These are phyloP conservation scores for Chaetomium fimeti DNA, from an alignment of 495 filamentous ascomycete genomes.

Conservation along the genomic window DNA sequence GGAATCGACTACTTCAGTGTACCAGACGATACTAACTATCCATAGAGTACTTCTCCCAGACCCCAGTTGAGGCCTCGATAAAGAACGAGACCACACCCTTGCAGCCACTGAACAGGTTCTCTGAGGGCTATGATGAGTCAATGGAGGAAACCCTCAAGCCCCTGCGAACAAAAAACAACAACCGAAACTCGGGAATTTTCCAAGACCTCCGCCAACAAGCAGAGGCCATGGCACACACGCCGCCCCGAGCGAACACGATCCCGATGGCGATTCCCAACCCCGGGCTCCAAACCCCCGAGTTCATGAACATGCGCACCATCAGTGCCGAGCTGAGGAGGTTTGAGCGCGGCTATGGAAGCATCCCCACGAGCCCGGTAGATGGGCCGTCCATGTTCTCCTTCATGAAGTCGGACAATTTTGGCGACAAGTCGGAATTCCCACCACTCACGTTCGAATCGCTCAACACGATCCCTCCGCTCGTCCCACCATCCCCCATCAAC, in stretches of 20 bases:
- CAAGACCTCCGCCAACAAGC: constrained; percentile 48
- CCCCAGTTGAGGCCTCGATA: constrained; percentile 48
- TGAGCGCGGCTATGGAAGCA: constrained; percentile 46
- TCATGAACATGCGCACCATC: constrained; percentile 54
- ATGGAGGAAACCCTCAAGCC: constrained; percentile 60
- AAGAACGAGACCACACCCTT: constrained; percentile 36
- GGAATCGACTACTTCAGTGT: no score
- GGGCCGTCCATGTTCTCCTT: constrained; percentile 34
- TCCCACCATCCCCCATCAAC: constrained; percentile 9
- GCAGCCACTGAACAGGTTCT: constrained; percentile 43
- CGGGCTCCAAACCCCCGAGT: constrained; percentile 51
- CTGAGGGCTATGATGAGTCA: constrained; percentile 54
- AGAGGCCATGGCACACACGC: constrained; percentile 37
- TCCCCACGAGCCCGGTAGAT: constrained; percentile 21
- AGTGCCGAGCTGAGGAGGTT: constrained; percentile 52
- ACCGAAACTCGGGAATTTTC: constrained; percentile 42
- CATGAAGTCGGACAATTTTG: constrained; percentile 33
- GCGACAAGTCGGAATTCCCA: constrained; percentile 39
- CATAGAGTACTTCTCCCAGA: constrained; percentile 51
- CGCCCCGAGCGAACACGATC: constrained; percentile 44
- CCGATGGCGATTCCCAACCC: constrained; percentile 37
- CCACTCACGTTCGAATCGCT: constrained; percentile 28
- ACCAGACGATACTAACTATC: constrained; percentile 3
- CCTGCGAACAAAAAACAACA: constrained; percentile 29
- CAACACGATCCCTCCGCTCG: constrained; percentile 17